Percentiles rank a stretch among this genome's conserved stretches.
These are phyloP conservation scores for Phylloporus sp. DNA, from an alignment of 768 basidiomycete species.

Conservation along the genomic window DNA sequence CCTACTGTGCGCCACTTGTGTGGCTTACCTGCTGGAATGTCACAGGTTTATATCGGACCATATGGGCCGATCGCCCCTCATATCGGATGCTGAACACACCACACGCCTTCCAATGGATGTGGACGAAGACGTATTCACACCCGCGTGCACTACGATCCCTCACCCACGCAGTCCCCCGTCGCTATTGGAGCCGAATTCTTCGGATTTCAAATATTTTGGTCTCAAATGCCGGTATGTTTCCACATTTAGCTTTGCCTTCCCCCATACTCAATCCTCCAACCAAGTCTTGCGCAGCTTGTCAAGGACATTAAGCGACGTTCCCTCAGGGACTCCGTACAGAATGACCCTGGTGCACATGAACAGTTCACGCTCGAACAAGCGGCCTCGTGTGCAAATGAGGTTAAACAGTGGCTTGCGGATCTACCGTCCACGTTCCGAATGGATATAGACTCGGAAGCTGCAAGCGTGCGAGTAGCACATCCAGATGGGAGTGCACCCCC, in stretches of 20 bases:
- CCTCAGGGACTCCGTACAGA: conserved; percentile 37
- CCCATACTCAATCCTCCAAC: conserved; percentile 3
- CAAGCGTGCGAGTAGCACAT: conserved; percentile 11
- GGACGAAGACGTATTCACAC: conserved; percentile 50
- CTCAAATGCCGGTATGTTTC: conserved; percentile 57
- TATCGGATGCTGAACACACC: conserved; percentile 51
- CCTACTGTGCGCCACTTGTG: neutral
- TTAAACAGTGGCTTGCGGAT: conserved; percentile 49
- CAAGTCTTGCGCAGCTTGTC: conserved; percentile 60
- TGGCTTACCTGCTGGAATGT: conserved; percentile 11
- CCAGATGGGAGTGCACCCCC: conserved; percentile 7
- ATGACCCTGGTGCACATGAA: conserved; percentile 22
- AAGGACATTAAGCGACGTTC: conserved; percentile 56
- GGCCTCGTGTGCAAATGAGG: conserved; percentile 50
- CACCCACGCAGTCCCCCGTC: conserved; percentile 31
- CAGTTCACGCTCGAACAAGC: conserved; percentile 61
- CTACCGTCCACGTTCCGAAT: conserved; percentile 51
- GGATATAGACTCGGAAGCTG: conserved; percentile 32
- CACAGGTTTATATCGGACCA: conserved; percentile 67
- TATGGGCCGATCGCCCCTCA: conserved; percentile 59
- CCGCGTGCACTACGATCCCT: conserved; percentile 44
- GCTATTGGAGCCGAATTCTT: conserved; percentile 26
- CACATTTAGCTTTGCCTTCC: neutral
- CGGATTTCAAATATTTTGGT: conserved; percentile 46
- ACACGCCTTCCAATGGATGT: conserved; percentile 55